Evolutionary conservation across 257 asterid species (phyloP).

Genomic region (Nicotiana obtusifolia): DNA sequence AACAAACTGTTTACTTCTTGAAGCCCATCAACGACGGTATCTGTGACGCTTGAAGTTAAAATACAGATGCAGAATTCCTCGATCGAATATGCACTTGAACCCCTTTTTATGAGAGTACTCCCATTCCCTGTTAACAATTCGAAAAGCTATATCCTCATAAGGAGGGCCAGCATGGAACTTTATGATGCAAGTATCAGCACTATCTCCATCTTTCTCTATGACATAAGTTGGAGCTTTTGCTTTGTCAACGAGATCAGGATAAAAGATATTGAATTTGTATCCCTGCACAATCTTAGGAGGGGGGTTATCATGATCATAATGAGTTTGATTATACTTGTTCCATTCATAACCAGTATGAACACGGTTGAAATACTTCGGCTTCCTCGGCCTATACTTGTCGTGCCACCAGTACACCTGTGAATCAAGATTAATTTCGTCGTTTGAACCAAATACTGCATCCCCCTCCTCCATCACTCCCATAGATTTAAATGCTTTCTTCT

Average conservation of each 20-base stretch:
- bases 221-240: slow-evolving; percentile 59
- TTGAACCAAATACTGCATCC: slow-evolving; percentile 81
- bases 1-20: neutral
- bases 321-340: slow-evolving; percentile 89
- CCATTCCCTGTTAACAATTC: slow-evolving; percentile 82
- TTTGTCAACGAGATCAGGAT: slow-evolving; percentile 82
- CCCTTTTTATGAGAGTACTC: slow-evolving; percentile 85
- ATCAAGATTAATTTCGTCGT: slow-evolving; percentile 72
- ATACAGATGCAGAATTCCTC: slow-evolving; percentile 71
- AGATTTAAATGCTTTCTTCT: slow-evolving; percentile 65
- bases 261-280: slow-evolving; percentile 80
- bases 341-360: slow-evolving; percentile 92
- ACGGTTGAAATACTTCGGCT: slow-evolving; percentile 78
- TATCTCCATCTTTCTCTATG: slow-evolving; percentile 76
- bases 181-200: slow-evolving; percentile 73
- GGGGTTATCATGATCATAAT: slow-evolving; percentile 77
- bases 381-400: slow-evolving; percentile 81
- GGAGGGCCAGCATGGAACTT: slow-evolving; percentile 88
- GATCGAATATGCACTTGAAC: slow-evolving; percentile 70
- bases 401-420: slow-evolving; percentile 95
- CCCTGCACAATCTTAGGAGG: slow-evolving; percentile 93
- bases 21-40: slow-evolving; percentile 57
- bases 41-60: slow-evolving; percentile 84
- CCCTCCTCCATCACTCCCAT: slow-evolving; percentile 98
- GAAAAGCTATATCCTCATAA: slow-evolving; percentile 78